phyloP scores from a whole-genome alignment of 2,329 filamentous ascomycete genomes.

The Aspergillus sp. region DNA sequence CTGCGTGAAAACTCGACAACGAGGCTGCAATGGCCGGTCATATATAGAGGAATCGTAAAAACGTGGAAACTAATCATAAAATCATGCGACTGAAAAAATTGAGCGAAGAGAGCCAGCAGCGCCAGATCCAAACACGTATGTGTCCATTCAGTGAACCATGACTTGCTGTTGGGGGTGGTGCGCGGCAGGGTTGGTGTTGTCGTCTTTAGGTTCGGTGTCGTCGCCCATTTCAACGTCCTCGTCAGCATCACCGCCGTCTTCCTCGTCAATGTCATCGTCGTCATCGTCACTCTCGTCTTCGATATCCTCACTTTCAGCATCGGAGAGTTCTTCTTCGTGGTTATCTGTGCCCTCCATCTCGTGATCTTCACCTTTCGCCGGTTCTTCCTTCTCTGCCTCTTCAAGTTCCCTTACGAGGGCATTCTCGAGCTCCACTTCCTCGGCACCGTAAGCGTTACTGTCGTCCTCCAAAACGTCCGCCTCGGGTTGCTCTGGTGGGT shows the following conservation, averaged over 20 bases:
- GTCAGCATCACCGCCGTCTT: constrained; percentile 62
- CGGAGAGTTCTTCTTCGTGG: constrained; percentile 70
- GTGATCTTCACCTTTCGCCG: constrained; percentile 60
- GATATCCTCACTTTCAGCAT: constrained; percentile 78
- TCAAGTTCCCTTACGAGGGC: constrained; percentile 59
- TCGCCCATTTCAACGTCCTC: constrained; percentile 64
- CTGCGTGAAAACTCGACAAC: constrained; percentile 28
- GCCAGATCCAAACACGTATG: constrained; percentile 6
- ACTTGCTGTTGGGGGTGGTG: constrained; percentile 46
- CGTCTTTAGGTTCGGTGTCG: constrained; percentile 50
- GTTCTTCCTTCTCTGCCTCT: constrained; percentile 49
- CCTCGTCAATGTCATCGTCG: constrained; percentile 69
- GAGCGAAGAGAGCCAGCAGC: constrained; percentile 14
- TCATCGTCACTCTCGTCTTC: constrained; percentile 77
- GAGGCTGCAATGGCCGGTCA: constrained; percentile 23
- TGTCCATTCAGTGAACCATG: constrained; percentile 50
- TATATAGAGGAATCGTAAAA: constrained; percentile 23
- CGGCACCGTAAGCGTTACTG: constrained; percentile 82
- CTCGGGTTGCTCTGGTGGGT: constrained; percentile 95
- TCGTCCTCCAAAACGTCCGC: constrained; percentile 86
- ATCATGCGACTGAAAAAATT: constrained; percentile 29
- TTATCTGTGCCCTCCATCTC: constrained; percentile 76
- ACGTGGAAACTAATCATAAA: constrained; percentile 37
- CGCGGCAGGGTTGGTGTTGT: constrained; percentile 36
- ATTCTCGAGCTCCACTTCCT: constrained; percentile 78